Conservation (phyloP, 2,329 filamentous ascomycete species). For the Anisogramma anomala region DNA sequence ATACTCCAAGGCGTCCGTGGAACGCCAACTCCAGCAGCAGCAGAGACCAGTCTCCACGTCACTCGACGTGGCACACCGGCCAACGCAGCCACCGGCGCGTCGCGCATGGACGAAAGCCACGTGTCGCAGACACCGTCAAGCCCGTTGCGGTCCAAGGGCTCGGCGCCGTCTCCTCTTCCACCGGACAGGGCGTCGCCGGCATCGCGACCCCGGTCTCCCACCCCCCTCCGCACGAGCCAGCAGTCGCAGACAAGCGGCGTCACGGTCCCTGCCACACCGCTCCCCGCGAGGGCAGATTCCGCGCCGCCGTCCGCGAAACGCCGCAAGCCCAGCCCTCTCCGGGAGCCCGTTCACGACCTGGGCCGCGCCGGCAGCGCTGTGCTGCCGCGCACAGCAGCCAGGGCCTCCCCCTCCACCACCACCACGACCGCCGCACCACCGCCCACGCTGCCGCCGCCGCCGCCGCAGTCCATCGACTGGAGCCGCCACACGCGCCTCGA, state of each 20-base stretch:
- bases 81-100: not conserved
- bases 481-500: not conserved
- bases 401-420: too few relatives aligned
- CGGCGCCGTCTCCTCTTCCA: not conserved
- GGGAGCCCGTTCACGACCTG: conserved; percentile 17
- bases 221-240: not conserved
- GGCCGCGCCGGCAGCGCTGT: conserved; percentile 25
- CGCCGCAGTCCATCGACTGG: conserved; percentile 2
- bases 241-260: not conserved
- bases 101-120: not conserved
- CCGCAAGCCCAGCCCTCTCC: conserved; percentile 12
- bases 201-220: not conserved
- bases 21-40: not conserved
- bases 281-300: conserved; percentile 20
- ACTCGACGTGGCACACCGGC: not conserved
- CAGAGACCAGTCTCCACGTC: not conserved
- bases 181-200: not conserved
- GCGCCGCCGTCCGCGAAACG: conserved; percentile 24
- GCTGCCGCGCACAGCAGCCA: not conserved
- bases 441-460: not conserved
- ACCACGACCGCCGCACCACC: conserved; percentile 15
- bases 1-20: not conserved
- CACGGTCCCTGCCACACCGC: conserved; percentile 5
- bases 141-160: not conserved
- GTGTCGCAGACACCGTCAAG: conserved; percentile 2